These are phyloP conservation scores for Penicillium riverlandense DNA, from an alignment of 495 filamentous ascomycete species.

Conservation along the genomic window DNA sequence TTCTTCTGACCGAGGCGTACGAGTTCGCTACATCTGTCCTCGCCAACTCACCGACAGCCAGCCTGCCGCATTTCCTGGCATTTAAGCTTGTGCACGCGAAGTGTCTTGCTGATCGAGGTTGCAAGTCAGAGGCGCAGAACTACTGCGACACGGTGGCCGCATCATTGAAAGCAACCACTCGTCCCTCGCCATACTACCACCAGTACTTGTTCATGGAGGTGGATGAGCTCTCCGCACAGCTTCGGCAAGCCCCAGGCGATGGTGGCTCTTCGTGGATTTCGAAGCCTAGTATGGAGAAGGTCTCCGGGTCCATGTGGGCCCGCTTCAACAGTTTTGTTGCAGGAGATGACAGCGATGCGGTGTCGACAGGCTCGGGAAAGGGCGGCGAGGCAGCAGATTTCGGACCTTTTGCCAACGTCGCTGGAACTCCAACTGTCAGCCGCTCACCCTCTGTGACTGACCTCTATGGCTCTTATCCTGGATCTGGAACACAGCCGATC, in stretches of 20 bases:
- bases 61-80: slow-evolving; percentile 74
- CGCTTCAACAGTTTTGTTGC: slow-evolving; percentile 92
- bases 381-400: slow-evolving; percentile 45
- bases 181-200: slow-evolving; percentile 78
- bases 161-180: slow-evolving; percentile 76
- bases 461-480: slow-evolving; percentile 57
- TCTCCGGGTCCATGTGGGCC: slow-evolving; percentile 79
- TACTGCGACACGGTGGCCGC: slow-evolving; percentile 83
- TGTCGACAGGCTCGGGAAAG: slow-evolving; percentile 50
- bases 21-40: slow-evolving; percentile 74
- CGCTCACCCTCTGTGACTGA: slow-evolving; percentile 70
- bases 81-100: slow-evolving; percentile 88
- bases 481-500: slow-evolving; percentile 25
- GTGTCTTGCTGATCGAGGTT: slow-evolving; percentile 75
- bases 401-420: slow-evolving; percentile 76
- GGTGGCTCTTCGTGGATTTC: slow-evolving; percentile 70
- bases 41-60: slow-evolving; percentile 44
- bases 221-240: slow-evolving; percentile 74
- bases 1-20: slow-evolving; percentile 86
- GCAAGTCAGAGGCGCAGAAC: slow-evolving; percentile 71
- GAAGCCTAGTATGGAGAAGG: slow-evolving; percentile 89
- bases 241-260: slow-evolving; percentile 78
- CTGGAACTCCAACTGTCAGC: slow-evolving; percentile 77
- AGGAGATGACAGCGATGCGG: slow-evolving; percentile 71
- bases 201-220: slow-evolving; percentile 61